Evolutionary conservation across 176 grass and related monocot species (phyloP).

Genomic region (Coix lacrymajobi): DNA sequence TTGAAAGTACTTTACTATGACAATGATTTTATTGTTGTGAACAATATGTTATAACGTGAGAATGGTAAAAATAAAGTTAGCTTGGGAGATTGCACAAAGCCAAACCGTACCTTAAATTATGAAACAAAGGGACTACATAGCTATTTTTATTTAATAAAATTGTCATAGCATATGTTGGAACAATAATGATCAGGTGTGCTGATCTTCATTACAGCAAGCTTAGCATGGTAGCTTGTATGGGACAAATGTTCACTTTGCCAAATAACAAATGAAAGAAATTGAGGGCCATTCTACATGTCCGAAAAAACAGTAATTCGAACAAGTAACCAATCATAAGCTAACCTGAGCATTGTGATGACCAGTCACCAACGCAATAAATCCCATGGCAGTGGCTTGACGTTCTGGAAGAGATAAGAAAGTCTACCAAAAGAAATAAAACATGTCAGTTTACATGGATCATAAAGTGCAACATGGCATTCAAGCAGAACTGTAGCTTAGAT

Average conservation of each 20-base stretch:
- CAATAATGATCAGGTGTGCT: constrained; percentile 3
- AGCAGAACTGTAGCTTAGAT: constrained; percentile 2
- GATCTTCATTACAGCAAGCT: background rate
- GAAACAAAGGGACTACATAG: background rate
- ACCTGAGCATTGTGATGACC: constrained; percentile 51
- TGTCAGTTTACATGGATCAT: constrained; percentile 2
- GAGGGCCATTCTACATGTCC: background rate
- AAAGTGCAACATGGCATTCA: background rate
- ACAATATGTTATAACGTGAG: background rate
- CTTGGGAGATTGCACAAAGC: background rate
- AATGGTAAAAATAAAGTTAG: background rate
- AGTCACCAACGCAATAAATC: constrained; percentile 60
- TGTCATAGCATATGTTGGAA: background rate
- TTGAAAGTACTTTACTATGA: background rate
- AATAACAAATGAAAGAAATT: background rate
- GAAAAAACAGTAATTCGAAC: background rate
- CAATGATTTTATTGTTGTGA: background rate
- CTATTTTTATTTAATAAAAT: background rate
- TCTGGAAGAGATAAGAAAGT: constrained; percentile 76
- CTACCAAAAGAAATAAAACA: constrained; percentile 39
- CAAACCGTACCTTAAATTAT: background rate
- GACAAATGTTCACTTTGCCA: background rate
- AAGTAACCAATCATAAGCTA: constrained; percentile 19
- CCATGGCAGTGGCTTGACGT: constrained; percentile 46
- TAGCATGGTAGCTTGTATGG: background rate